Conservation (phyloP, 2,329 filamentous ascomycete species). For the Arthrobotrys conoides region DNA sequence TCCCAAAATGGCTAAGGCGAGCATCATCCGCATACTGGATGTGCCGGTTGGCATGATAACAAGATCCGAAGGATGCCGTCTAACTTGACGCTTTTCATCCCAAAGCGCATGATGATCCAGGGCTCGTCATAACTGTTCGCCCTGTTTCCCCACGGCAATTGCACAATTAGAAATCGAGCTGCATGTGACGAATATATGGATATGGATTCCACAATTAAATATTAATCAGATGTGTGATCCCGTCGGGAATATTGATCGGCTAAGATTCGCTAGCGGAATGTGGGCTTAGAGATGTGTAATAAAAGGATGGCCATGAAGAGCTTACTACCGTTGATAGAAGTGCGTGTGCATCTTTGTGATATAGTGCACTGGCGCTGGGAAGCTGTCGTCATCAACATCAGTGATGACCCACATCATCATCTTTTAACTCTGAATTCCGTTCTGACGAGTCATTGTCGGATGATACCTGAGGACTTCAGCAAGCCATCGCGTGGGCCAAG, state of each 20-base stretch:
- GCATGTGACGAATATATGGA: conserved; percentile 31
- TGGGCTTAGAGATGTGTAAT: conserved; percentile 28
- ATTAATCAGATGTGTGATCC: conserved; percentile 36
- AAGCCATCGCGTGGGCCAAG: conserved; percentile 26
- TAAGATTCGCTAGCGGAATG: conserved; percentile 18
- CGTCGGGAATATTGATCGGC: conserved; percentile 41
- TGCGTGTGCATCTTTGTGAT: conserved; percentile 20
- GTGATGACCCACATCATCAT: conserved; percentile 31
- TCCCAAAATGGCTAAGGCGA: conserved; percentile 57
- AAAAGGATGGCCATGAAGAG: not conserved
- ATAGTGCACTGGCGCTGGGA: conserved; percentile 15
- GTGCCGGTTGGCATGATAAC: conserved; percentile 47
- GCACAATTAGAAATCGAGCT: conserved; percentile 35
- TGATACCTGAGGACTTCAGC: conserved; percentile 30
- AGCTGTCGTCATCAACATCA: conserved; percentile 50
- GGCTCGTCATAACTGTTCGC: conserved; percentile 41
- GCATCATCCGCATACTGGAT: conserved; percentile 55
- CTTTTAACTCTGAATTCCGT: not conserved
- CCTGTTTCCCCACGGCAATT: conserved; percentile 53
- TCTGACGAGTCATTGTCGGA: conserved; percentile 55
- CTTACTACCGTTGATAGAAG: not conserved
- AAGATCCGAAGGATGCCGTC: conserved; percentile 61
- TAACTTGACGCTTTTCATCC: conserved; percentile 48
- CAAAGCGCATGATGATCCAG: conserved; percentile 47
- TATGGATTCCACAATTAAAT: conserved; percentile 12